These are phyloP conservation scores for Eremothecium gossypii DNA, from an alignment of 1,139 yeast species.

Conservation along the genomic window DNA sequence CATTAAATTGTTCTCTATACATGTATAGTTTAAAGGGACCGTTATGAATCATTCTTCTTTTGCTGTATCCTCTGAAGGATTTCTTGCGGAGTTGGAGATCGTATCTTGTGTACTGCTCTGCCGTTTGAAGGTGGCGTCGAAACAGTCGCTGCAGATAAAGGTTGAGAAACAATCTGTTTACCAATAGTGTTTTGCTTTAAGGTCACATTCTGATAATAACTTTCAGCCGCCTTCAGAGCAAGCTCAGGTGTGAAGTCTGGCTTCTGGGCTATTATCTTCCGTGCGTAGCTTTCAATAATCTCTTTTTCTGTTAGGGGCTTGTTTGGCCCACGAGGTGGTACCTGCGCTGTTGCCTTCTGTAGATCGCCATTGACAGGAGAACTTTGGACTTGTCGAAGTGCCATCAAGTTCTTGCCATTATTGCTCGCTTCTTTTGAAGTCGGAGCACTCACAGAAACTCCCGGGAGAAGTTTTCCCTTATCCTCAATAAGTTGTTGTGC, in stretches of 20 bases:
- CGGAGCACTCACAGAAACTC: conserved; percentile 5
- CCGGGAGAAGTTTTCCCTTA: neutral
- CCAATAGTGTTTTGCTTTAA: conserved; percentile 11
- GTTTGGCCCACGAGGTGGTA: conserved; percentile 11
- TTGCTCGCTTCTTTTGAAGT: conserved; percentile 2
- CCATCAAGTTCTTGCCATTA: neutral
- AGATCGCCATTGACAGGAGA: conserved; percentile 7
- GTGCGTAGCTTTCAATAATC: conserved; percentile 26
- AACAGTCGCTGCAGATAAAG: neutral
- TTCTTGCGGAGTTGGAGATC: conserved; percentile 30
- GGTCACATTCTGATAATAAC: conserved; percentile 18
- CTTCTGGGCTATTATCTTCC: conserved; percentile 25
- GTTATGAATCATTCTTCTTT: conserved; percentile 7
- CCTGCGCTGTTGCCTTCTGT: conserved; percentile 11
- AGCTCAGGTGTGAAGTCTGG: conserved; percentile 26
- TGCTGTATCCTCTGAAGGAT: conserved; percentile 27
- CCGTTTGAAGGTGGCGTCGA: conserved; percentile 1
- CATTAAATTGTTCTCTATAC: neutral
- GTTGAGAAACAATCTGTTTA: conserved; percentile 1
- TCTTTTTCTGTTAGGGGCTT: conserved; percentile 22
- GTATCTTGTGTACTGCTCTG: conserved; percentile 8
- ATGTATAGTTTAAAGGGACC: neutral
- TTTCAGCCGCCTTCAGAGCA: conserved; percentile 29
- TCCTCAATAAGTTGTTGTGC: neutral
- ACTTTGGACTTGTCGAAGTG: conserved; percentile 5